Percentiles rank a stretch among this genome's conserved stretches.
Evolutionary conservation across 441 rosid genomes (phyloP).

Genomic region (Erodium trifolium): DNA sequence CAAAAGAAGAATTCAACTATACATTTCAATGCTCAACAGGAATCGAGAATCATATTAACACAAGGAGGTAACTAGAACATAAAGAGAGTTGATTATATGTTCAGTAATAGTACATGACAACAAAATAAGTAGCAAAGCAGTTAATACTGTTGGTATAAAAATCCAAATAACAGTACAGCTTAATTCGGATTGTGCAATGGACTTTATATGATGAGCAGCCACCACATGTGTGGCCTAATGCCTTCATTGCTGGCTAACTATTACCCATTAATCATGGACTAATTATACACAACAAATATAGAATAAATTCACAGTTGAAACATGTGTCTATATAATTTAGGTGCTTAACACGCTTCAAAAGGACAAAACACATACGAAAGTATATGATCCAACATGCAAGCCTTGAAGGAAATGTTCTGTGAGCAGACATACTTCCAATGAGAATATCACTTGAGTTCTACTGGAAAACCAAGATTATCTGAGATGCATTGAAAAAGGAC

Average conservation of each 20-base stretch:
- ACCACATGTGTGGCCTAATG: background rate
- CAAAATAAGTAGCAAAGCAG: background rate
- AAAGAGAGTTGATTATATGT: background rate
- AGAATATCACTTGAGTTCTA: background rate
- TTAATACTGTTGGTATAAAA: background rate
- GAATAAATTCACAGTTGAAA: background rate
- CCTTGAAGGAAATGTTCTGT: background rate
- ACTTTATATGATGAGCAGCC: background rate
- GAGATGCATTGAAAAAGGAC: slow-evolving; percentile 24
- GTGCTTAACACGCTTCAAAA: background rate
- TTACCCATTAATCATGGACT: background rate
- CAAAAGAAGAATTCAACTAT: background rate
- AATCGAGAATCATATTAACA: background rate
- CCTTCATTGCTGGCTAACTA: slow-evolving; percentile 1
- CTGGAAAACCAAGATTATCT: background rate
- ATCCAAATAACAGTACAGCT: background rate
- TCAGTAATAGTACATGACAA: background rate
- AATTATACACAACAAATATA: background rate
- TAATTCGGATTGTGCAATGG: background rate
- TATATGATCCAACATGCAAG: background rate
- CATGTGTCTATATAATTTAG: background rate
- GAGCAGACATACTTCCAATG: background rate
- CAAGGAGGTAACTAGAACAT: slow-evolving; percentile 2
- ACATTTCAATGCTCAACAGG: background rate
- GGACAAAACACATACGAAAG: background rate